phyloP scores from a whole-genome alignment of 1,139 yeast species.

The Blastobotrys aristatus region DNA sequence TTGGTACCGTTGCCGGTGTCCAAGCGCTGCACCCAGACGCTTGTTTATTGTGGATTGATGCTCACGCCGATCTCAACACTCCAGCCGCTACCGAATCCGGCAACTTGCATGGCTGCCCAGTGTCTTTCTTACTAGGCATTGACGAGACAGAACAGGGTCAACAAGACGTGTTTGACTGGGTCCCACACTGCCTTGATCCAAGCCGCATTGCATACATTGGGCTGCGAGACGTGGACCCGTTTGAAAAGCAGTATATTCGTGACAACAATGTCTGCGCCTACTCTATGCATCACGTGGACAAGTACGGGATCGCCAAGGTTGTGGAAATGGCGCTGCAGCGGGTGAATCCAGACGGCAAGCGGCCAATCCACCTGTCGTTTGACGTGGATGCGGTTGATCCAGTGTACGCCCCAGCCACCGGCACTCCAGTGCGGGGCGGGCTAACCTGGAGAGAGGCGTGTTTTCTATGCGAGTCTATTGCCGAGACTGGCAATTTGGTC shows the following conservation, averaged over 20 bases:
- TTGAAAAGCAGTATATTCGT: conserved; percentile 69
- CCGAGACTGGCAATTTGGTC: conserved; percentile 78
- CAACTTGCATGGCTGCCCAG: conserved; percentile 95
- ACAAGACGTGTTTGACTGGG: conserved; percentile 58
- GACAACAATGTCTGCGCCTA: conserved; percentile 76
- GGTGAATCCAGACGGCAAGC: conserved; percentile 66
- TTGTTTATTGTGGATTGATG: conserved; percentile 93
- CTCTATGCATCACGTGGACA: conserved; percentile 95
- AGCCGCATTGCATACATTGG: conserved; percentile 87
- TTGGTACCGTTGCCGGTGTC: conserved; percentile 87
- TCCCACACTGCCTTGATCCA: conserved; percentile 62
- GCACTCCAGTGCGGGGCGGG: conserved; percentile 97
- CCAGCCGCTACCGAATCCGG: conserved; percentile 85
- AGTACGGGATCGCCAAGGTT: conserved; percentile 86
- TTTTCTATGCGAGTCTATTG: conserved; percentile 85
- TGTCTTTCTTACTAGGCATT: conserved; percentile 76
- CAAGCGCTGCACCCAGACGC: conserved; percentile 78
- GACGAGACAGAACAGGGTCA: conserved; percentile 37
- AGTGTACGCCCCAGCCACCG: conserved; percentile 90
- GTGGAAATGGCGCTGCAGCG: conserved; percentile 85
- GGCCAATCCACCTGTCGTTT: conserved; percentile 84
- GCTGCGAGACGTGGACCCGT: conserved; percentile 85
- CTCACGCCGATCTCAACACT: conserved; percentile 95
- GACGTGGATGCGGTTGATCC: conserved; percentile 99
- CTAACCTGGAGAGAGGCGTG: conserved; percentile 90